A percentile compares a stretch with the other conserved stretches of the same genome.
phyloP scores from a whole-genome alignment of 352 stramenopile species.

The Globisporangium alternatum region DNA sequence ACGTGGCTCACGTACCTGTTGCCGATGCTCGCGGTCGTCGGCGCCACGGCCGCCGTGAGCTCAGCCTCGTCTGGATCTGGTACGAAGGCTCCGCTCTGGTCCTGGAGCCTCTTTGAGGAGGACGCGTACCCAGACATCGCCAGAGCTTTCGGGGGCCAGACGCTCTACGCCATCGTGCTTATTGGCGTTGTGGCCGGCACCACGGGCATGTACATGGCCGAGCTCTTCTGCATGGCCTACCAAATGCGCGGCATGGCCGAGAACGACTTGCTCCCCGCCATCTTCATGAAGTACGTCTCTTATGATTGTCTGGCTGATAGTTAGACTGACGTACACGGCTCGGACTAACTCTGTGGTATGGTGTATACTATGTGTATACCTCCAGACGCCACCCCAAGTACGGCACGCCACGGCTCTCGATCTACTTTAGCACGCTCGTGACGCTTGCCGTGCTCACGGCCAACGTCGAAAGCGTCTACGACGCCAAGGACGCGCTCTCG shows the following conservation, averaged over 20 bases:
- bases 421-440: too few species aligned
- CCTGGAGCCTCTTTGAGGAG: background rate
- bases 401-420: too few species aligned
- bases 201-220: slow-evolving; percentile 80
- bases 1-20: slow-evolving; percentile 84
- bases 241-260: slow-evolving; percentile 63
- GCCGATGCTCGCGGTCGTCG: slow-evolving; percentile 5
- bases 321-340: too few species aligned
- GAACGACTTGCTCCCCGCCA: slow-evolving; percentile 59
- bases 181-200: slow-evolving; percentile 68
- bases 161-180: slow-evolving; percentile 72
- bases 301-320: too few species aligned
- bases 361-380: too few species aligned
- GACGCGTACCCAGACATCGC: slow-evolving; percentile 51
- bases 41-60: background rate
- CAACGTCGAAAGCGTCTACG: too few species aligned
- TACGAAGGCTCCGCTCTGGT: too few species aligned
- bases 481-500: too few species aligned
- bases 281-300: slow-evolving; percentile 50
- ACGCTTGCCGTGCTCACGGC: too few species aligned
- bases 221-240: slow-evolving; percentile 82
- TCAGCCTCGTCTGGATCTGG: too few species aligned
- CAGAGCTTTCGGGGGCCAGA: slow-evolving; percentile 65
- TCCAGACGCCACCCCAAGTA: too few species aligned
- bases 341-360: too few species aligned